Conservation (phyloP, 2,329 filamentous ascomycete genomes). For the Coleophoma eucalyptorum region DNA sequence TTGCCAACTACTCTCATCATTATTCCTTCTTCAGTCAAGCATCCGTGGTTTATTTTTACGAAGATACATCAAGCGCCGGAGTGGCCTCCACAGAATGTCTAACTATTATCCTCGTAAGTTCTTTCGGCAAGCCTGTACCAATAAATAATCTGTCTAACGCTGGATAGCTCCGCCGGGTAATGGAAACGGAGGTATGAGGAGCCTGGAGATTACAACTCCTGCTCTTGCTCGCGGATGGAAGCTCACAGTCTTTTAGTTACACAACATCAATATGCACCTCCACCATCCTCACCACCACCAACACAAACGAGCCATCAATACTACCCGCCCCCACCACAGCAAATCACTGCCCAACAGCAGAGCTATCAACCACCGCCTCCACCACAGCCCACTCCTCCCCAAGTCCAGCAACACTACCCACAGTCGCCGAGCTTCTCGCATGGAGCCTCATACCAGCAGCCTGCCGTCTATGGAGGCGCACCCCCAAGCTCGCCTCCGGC, state of each 20-base stretch:
- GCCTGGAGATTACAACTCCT: neutral
- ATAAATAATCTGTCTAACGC: constrained; percentile 11
- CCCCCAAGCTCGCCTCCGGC: neutral
- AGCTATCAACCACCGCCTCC: constrained; percentile 24
- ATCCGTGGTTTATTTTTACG: neutral
- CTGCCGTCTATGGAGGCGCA: neutral
- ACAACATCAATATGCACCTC: constrained; percentile 24
- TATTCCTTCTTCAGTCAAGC: neutral
- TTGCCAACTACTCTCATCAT: too few relatives aligned
- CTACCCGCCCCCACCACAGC: constrained; percentile 29
- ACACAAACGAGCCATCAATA: constrained; percentile 22
- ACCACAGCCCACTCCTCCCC: constrained; percentile 11
- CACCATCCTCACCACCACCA: constrained; percentile 24
- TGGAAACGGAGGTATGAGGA: constrained; percentile 17
- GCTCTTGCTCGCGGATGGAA: neutral
- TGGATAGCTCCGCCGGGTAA: constrained; percentile 22
- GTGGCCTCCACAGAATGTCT: constrained; percentile 16
- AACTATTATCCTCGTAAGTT: constrained; percentile 30
- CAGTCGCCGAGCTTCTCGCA: constrained; percentile 24
- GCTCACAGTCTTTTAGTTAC: constrained; percentile 6
- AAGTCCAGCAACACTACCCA: constrained; percentile 18
- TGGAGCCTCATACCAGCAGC: constrained; percentile 25
- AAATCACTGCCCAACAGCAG: constrained; percentile 18
- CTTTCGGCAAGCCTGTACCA: constrained; percentile 3
- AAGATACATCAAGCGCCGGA: neutral